Conservation (phyloP, 2,329 filamentous ascomycete genomes). For the Fusarium globosum region DNA sequence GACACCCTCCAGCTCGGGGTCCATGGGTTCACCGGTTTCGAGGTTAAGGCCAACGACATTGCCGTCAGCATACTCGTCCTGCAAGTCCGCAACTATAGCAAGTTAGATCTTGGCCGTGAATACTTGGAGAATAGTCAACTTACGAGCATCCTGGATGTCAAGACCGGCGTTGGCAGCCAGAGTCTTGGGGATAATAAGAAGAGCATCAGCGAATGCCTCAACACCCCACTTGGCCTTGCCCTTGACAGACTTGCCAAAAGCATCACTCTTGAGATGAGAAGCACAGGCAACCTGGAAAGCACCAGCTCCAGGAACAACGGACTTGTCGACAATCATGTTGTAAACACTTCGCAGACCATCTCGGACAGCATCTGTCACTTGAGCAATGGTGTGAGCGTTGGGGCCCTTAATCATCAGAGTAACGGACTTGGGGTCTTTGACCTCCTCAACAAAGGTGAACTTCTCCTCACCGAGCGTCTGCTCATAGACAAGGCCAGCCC, state of each 20-base stretch:
- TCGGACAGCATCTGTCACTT: conserved; percentile 95
- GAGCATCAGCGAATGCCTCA: conserved; percentile 91
- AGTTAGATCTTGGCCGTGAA: conserved; percentile 29
- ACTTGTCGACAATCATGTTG: conserved; percentile 99
- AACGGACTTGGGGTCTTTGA: conserved; percentile 98
- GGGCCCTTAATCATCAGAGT: conserved; percentile 98
- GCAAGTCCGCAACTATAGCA: conserved; percentile 78
- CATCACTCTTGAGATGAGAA: conserved; percentile 85
- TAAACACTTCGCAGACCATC: conserved; percentile 96
- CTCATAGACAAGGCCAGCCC: conserved; percentile 97
- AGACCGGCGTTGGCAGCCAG: conserved; percentile 95
- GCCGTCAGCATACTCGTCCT: conserved; percentile 87
- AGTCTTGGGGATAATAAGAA: conserved; percentile 97
- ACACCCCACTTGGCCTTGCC: conserved; percentile 98
- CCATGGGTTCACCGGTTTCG: conserved; percentile 90
- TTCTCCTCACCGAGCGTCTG: conserved; percentile 98
- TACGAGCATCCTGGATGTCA: conserved; percentile 94
- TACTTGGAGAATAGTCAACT: conserved; percentile 54
- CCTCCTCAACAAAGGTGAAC: conserved; percentile 98
- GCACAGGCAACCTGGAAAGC: conserved; percentile 97
- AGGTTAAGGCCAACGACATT: conserved; percentile 89
- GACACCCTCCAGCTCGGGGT: conserved; percentile 89
- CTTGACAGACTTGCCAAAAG: conserved; percentile 90
- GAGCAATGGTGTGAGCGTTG: conserved; percentile 94
- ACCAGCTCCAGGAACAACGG: conserved; percentile 92